Percentiles rank a stretch among this genome's conserved stretches.
Conservation (phyloP, 306 rosid species). For the Spatholobus suberectus region DNA sequence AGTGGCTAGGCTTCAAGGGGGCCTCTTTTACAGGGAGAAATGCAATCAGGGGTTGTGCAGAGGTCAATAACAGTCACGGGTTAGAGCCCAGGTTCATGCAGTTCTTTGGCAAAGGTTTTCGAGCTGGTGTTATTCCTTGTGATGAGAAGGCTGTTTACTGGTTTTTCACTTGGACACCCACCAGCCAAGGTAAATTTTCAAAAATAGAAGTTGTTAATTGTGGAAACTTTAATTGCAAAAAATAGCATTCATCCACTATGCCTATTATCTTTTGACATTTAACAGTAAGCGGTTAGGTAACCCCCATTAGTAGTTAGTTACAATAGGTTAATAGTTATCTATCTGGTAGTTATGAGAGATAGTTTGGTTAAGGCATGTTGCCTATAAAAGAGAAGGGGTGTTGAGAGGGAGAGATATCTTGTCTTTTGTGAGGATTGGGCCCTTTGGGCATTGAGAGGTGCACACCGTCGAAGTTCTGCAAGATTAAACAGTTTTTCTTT, state of each 20-base stretch:
- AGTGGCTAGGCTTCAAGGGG: conserved; percentile 70
- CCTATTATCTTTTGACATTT: too few relatives aligned
- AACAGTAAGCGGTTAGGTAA: too few relatives aligned
- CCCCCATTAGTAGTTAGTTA: too few relatives aligned
- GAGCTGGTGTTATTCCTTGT: conserved; percentile 62
- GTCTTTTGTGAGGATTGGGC: too few relatives aligned
- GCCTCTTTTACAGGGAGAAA: conserved; percentile 56
- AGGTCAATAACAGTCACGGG: conserved; percentile 39
- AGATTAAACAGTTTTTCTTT: too few relatives aligned
- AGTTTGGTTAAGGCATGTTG: too few relatives aligned
- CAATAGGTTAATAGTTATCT: too few relatives aligned
- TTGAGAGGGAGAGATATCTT: too few relatives aligned
- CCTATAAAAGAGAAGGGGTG: too few relatives aligned
- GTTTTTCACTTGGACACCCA: conserved; percentile 68
- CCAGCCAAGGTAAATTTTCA: conserved; percentile 57
- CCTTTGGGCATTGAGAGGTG: too few relatives aligned
- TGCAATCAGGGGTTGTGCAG: conserved; percentile 62
- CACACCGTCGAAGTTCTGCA: too few relatives aligned
- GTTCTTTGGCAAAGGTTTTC: conserved; percentile 62
- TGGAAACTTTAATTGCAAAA: neutral
- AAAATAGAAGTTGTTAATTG: neutral
- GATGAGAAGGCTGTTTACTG: conserved; percentile 57
- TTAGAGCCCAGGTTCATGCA: conserved; percentile 50
- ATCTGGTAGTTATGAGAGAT: too few relatives aligned
- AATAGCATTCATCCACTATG: neutral